Base-by-base conservation (phyloP, 1,284 basidiomycete species). In the Ustilago tritici region DNA sequence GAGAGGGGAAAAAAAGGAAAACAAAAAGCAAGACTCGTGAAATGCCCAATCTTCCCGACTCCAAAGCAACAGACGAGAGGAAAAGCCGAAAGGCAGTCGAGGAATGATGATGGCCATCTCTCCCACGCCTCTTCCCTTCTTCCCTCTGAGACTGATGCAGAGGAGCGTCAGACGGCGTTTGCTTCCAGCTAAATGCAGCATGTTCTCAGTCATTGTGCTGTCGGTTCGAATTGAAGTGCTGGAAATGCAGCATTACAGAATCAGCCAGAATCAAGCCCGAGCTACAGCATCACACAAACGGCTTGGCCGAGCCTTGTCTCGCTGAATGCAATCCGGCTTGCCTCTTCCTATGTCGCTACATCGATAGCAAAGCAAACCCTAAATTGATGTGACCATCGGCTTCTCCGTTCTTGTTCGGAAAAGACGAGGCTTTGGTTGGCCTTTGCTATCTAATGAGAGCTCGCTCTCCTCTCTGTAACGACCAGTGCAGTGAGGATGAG, bases 41-140 rank as follows among this genome's bases (percentile, higher is more conserved):
- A 9, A 14, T 50, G 49, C 49, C 19, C 49, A 57, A 46, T 36
- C 36, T 54, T 53, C 41, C 52, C 60, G n/a, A 61, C 41, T 10
- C 60, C 60, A 41, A 61, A 61, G 60, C 60, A 61, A 40, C 41
- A 61, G 34, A 32, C 50, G 60, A 61, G 50, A 57, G 40, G 17
- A 46, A 9, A 10, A n/a, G 19, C 19, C 8, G n/a, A 46, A 19
- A 46, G 7, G 43, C 43, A 19, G n/a, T 40, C 28, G 28, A 32
- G 40, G 32, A 35, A 35, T 54, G 52, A 36, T 36, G 54, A 41
- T 31, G 28, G n/a, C 9, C 11, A 14, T 7, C 49, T 31, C 9
- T 15, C n/a, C 28, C 28, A 50, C 6, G 28, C 49, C 49, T 49
- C 7, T 28, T 49, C 19, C 47, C 47, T 49, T 31, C 28, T 32